These are phyloP conservation scores for Cyberlindnera samutprakarnensis DNA, from an alignment of 805 yeast genomes.

Conservation along the genomic window DNA sequence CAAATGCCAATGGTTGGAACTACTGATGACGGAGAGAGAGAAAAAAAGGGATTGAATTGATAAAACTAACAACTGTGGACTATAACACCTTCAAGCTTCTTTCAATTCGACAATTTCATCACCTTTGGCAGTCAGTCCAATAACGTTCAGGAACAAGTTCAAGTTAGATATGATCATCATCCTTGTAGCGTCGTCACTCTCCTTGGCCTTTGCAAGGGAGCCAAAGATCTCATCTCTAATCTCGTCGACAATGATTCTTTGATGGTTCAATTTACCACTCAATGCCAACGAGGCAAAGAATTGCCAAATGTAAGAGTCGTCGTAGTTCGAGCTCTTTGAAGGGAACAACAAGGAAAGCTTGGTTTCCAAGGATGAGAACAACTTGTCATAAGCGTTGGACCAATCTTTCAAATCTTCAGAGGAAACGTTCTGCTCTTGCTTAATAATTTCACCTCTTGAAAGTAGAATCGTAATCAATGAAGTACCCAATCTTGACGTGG, in stretches of 20 bases:
- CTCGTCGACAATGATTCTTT: slow-evolving; percentile 89
- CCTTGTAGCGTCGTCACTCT: slow-evolving; percentile 32
- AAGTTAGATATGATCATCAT: slow-evolving; percentile 66
- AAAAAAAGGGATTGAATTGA: no score
- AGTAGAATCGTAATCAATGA: slow-evolving; percentile 83
- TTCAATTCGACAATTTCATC: slow-evolving; percentile 78
- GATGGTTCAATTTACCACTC: slow-evolving; percentile 86
- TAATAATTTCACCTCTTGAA: slow-evolving; percentile 85
- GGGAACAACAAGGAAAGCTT: slow-evolving; percentile 78
- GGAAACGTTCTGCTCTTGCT: slow-evolving; percentile 62
- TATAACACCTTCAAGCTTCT: not conserved
- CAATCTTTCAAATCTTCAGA: slow-evolving; percentile 43
- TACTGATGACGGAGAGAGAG: no score
- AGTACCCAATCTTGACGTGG: slow-evolving; percentile 69
- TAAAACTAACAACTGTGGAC: not conserved
- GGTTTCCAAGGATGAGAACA: slow-evolving; percentile 74
- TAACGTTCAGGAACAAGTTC: slow-evolving; percentile 88
- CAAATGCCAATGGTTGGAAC: no score
- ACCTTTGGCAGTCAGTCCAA: slow-evolving; percentile 92
- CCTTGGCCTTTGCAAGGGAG: slow-evolving; percentile 70
- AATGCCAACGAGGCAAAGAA: slow-evolving; percentile 89
- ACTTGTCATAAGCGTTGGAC: slow-evolving; percentile 73
- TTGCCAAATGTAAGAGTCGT: slow-evolving; percentile 76
- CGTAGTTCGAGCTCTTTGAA: slow-evolving; percentile 36
- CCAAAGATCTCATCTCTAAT: slow-evolving; percentile 91